Conservation (phyloP, 495 filamentous ascomycete genomes). For the Letharia columbiana region DNA sequence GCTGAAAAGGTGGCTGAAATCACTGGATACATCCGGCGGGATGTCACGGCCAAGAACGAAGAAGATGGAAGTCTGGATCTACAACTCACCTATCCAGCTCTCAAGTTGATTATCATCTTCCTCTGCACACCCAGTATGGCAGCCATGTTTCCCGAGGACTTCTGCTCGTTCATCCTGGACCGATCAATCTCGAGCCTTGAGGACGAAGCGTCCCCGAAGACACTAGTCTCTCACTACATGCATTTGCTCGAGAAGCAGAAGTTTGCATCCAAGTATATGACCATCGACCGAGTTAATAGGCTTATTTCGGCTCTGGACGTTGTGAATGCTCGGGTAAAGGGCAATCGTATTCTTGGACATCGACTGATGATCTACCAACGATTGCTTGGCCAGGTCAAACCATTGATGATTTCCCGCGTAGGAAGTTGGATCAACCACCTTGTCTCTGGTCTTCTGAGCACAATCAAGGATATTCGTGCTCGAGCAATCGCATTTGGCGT, state of each 20-base stretch:
- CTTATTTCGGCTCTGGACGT: constrained; percentile 59
- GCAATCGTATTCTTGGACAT: constrained; percentile 65
- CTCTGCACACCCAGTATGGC: constrained; percentile 59
- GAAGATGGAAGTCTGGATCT: constrained; percentile 45
- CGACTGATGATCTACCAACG: constrained; percentile 69
- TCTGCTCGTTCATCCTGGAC: constrained; percentile 70
- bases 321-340: constrained; percentile 64
- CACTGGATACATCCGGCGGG: constrained; percentile 69
- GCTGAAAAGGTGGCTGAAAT: constrained; percentile 65
- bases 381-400: constrained; percentile 58
- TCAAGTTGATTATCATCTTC: constrained; percentile 65
- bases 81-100: constrained; percentile 61
- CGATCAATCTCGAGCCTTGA: constrained; percentile 62
- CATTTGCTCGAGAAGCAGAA: constrained; percentile 67
- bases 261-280: constrained; percentile 68
- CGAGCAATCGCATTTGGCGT: constrained; percentile 67
- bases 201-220: constrained; percentile 59
- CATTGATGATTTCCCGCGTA: constrained; percentile 52
- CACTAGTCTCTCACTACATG: constrained; percentile 67
- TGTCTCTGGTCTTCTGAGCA: constrained; percentile 72
- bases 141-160: constrained; percentile 60
- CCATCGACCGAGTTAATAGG: constrained; percentile 51
- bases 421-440: constrained; percentile 69
- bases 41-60: constrained; percentile 49
- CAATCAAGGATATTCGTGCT: constrained; percentile 60